Conservation (phyloP, 2,329 filamentous ascomycete genomes). For the Fusarium verticillioides region DNA sequence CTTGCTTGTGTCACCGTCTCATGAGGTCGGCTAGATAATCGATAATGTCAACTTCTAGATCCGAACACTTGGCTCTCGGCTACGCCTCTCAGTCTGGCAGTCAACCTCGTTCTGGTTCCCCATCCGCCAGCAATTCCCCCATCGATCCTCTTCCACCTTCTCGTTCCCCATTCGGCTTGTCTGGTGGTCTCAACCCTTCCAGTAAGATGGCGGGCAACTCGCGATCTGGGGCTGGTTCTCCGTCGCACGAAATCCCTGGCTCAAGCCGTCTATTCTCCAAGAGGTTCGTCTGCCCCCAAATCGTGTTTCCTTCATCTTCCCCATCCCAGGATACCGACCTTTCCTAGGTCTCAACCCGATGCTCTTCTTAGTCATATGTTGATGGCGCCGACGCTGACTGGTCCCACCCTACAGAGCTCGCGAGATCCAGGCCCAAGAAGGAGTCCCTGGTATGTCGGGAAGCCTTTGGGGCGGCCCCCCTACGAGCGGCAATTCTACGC, state of each 20-base stretch:
- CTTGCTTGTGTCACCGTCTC: slow-evolving; percentile 43
- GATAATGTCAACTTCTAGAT: slow-evolving; percentile 93
- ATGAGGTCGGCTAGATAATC: slow-evolving; percentile 74
- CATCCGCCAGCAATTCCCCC: slow-evolving; percentile 82
- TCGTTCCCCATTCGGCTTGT: slow-evolving; percentile 78
- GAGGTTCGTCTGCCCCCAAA: slow-evolving; percentile 70
- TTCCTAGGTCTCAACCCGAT: background rate
- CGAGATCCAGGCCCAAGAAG: slow-evolving; percentile 97
- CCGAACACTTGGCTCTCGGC: slow-evolving; percentile 87
- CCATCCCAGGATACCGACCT: slow-evolving; percentile 16
- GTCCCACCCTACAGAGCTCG: slow-evolving; percentile 73
- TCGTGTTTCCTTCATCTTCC: background rate
- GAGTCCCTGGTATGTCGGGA: slow-evolving; percentile 73
- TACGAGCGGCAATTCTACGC: slow-evolving; percentile 95
- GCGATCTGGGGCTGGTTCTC: slow-evolving; percentile 92
- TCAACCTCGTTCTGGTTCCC: slow-evolving; percentile 80
- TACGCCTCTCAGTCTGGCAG: slow-evolving; percentile 77
- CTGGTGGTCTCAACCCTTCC: slow-evolving; percentile 69
- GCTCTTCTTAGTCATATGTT: background rate
- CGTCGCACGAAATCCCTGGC: slow-evolving; percentile 86
- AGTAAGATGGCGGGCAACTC: slow-evolving; percentile 69
- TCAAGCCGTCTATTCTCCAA: slow-evolving; percentile 86
- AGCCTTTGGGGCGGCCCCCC: slow-evolving; percentile 94
- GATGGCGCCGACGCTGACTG: slow-evolving; percentile 27
- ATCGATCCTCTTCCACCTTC: slow-evolving; percentile 74